Evolutionary conservation across 805 yeast species (phyloP).

Genomic region (Spathaspora girioi): DNA sequence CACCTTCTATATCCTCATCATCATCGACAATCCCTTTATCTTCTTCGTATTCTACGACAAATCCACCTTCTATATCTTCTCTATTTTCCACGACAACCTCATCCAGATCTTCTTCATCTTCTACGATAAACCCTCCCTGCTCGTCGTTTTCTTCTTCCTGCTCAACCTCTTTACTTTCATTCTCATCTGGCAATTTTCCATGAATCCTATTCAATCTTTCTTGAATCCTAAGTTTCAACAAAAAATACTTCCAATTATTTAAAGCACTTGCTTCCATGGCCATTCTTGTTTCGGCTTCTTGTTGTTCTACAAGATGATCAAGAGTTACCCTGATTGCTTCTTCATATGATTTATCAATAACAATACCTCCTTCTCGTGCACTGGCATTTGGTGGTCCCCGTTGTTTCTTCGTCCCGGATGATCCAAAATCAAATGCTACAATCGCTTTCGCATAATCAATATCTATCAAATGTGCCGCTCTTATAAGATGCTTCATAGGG

Average conservation of each 20-base stretch:
- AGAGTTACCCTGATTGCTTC: slow-evolving; percentile 58
- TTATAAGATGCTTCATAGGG: slow-evolving; percentile 48
- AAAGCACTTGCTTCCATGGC: slow-evolving; percentile 48
- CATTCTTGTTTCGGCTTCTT: slow-evolving; percentile 40
- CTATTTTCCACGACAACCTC: neutral
- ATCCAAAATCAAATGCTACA: slow-evolving; percentile 73
- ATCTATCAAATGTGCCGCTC: slow-evolving; percentile 67
- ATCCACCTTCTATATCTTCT: neutral
- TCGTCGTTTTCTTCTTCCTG: slow-evolving; percentile 1
- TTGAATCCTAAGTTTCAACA: slow-evolving; percentile 47
- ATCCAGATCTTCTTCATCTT: slow-evolving; percentile 4
- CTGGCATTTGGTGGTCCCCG: neutral
- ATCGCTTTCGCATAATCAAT: slow-evolving; percentile 87
- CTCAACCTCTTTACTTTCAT: slow-evolving; percentile 1
- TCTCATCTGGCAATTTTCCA: slow-evolving; percentile 32
- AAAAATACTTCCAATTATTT: slow-evolving; percentile 50
- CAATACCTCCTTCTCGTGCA: slow-evolving; percentile 71
- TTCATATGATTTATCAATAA: slow-evolving; percentile 58
- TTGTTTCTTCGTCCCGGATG: slow-evolving; percentile 38
- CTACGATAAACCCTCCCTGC: neutral
- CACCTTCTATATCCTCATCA: neutral
- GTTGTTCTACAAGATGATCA: slow-evolving; percentile 47
- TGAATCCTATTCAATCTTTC: slow-evolving; percentile 46
- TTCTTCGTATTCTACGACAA: slow-evolving; percentile 10
- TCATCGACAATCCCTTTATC: slow-evolving; percentile 12